Base-by-base conservation (phyloP, 2,329 filamentous ascomycete genomes). In the Aspergillus fructus region DNA sequence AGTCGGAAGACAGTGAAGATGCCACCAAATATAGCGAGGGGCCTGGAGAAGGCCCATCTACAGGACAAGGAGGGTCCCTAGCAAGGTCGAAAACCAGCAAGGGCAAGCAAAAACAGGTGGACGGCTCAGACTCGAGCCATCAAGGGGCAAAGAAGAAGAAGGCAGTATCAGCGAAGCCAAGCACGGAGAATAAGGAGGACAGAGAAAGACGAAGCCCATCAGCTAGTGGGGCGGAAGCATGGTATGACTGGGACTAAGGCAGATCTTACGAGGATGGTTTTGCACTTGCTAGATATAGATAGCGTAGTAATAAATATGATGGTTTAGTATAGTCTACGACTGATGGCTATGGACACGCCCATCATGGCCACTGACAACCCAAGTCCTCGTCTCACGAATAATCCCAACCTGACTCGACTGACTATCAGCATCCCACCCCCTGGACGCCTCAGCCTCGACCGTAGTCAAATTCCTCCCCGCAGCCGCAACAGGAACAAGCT, bases 371-470 rank as follows among this genome's bases (percentile, higher is more conserved):
- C 42, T 53, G 5, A 61, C 46, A 6, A 30, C 47, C 56, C 56
- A 61, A 2, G 52, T 58, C 21, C 56, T 47, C 11, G 55, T 60
- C 45, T 62, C 58, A 8, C 49, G 60, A 23, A 64, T 62, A 15
- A 64, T 63, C 17, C 50, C 42, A 15, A 58, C 46, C 40, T 61
- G 54, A 30, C 61, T 64, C 3, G 61, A 63, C n/a, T 62, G 61
- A 41, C 61, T 63, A 8, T 52, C 47, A 9, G 53, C 52, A 34
- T 64, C 59, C 59, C 61, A 63, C 15, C 41, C 55, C 9, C 52
- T 48, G 4, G 42, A 51, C 9, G 52, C 55, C 6, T 42, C 58
- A 23, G 52, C 55, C 6, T 42, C 58, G 24, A 4, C 55, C 13
- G 34, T 37, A 0, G 34, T 37, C 34, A n/a, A 13, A 37, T 37